Evolutionary conservation across 2,329 filamentous ascomycete genomes (phyloP).

Genomic region (Arthrobotrys entomopaga): DNA sequence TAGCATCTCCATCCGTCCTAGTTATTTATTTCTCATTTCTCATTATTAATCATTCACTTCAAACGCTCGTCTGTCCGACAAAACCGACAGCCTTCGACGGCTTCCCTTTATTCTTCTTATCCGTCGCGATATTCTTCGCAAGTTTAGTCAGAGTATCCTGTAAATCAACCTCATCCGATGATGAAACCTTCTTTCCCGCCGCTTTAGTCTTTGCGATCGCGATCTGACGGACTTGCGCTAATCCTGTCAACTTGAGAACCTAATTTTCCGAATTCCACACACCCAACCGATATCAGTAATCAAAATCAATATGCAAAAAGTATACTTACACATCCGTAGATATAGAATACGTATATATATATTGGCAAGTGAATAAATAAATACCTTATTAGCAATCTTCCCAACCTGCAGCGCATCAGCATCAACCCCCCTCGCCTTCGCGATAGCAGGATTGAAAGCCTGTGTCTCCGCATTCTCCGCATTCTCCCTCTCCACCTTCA

Average conservation of each 20-base stretch:
- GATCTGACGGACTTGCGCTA: constrained; percentile 66
- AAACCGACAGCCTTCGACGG: constrained; percentile 63
- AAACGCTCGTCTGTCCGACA: constrained; percentile 58
- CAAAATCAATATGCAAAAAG: background rate
- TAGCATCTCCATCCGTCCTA: no score
- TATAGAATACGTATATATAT: background rate
- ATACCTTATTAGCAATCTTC: constrained; percentile 55
- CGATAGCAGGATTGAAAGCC: constrained; percentile 69
- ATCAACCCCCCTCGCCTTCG: constrained; percentile 64
- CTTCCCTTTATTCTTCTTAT: constrained; percentile 66
- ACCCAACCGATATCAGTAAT: constrained; percentile 63
- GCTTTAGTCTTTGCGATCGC: constrained; percentile 65
- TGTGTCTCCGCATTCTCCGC: constrained; percentile 68
- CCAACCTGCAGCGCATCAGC: constrained; percentile 65
- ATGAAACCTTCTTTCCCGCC: constrained; percentile 65
- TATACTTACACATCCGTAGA: background rate
- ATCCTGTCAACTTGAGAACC: constrained; percentile 67
- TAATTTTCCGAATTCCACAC: constrained; percentile 69
- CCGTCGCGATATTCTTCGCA: constrained; percentile 67
- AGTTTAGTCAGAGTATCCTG: constrained; percentile 67
- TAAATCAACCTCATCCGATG: constrained; percentile 61
- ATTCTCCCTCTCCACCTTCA: constrained; percentile 67
- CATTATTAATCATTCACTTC: background rate
- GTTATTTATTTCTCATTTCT: no score
- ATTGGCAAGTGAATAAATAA: background rate